Base-by-base conservation (phyloP, 192 early-diverging fungal genomes). In the Coemansia sp. region DNA sequence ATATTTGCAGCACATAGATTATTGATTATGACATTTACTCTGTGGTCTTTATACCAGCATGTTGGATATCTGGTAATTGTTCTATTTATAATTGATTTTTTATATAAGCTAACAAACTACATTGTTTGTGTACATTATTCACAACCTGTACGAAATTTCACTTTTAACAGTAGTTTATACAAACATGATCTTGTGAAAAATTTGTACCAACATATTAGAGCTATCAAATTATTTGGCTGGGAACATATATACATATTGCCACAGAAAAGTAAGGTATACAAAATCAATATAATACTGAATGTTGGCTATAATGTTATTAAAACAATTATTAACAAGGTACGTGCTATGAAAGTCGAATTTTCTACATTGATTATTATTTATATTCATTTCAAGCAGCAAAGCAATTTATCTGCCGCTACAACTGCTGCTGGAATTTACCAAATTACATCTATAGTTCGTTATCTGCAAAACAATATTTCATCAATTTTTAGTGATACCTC, bases 381-480 rank as follows among this genome's bases (percentile, higher is more conserved):
- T 5, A 6, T 32, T 32, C 29, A 5, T 32, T 32, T 32, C 29
- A 32, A 32, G 29, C 29, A 32, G 29, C 29, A 32, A 32, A 32
- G 0, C 29, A 32, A 5, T 5, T 32, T 32, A 5, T 32, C 29
- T 5, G 29, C 29, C n/a, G n/a, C n/a, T n/a, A n/a, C n/a, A n/a
- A n/a, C n/a, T n/a, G n/a, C n/a, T n/a, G n/a, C n/a, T n/a, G n/a
- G n/a, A n/a, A n/a, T n/a, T n/a, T n/a, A n/a, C n/a, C n/a, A n/a
- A n/a, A n/a, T n/a, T n/a, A 38, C 58, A 1, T 43, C 52, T 5
- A 15, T 56, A 2, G 12, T 65, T 6, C 21, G 63, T 11, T 71
- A 60, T 47, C n/a, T 32, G 0, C 59, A 56, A 43, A 21, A 59
- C 2, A 17, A 39, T n/a, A 50, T 2, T 10, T 63, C 5, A 38